Percentiles rank a stretch among this genome's conserved stretches.
These are phyloP conservation scores for Adansonia digitata DNA, from an alignment of 345 rosid genomes.

Conservation along the genomic window DNA sequence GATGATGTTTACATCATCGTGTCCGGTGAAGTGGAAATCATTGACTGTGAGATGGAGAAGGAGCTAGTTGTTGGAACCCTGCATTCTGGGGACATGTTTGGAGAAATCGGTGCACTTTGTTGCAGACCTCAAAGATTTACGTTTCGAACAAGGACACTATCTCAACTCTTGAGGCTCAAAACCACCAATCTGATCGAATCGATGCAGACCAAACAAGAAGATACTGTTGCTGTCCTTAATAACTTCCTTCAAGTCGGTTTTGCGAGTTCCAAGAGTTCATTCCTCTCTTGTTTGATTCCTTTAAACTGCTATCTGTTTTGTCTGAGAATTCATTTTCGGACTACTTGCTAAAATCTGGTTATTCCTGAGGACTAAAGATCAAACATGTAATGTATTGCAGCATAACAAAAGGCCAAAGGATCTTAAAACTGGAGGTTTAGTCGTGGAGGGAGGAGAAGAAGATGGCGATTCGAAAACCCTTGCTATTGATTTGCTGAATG, in stretches of 20 bases:
- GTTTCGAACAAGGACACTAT: constrained; percentile 65
- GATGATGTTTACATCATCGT: constrained; percentile 84
- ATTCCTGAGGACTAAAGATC: too few relatives aligned
- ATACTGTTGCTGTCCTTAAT: constrained; percentile 54
- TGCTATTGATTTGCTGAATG: constrained; percentile 46
- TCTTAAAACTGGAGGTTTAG: constrained; percentile 39
- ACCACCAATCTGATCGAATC: constrained; percentile 51
- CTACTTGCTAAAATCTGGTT: too few relatives aligned
- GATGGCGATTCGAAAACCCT: constrained; percentile 32
- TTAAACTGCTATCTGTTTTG: too few relatives aligned
- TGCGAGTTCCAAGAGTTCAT: background rate
- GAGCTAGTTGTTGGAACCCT: constrained; percentile 52
- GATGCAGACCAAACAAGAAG: constrained; percentile 61
- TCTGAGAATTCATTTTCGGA: too few relatives aligned
- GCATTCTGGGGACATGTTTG: constrained; percentile 68
- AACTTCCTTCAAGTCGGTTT: constrained; percentile 61
- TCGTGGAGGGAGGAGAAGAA: constrained; percentile 39
- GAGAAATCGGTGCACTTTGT: constrained; percentile 85
- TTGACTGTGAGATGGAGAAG: constrained; percentile 49
- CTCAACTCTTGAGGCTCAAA: constrained; percentile 73
- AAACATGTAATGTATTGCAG: constrained; percentile 25
- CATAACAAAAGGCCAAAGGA: constrained; percentile 56
- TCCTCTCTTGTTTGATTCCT: background rate
- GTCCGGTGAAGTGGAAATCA: constrained; percentile 76
- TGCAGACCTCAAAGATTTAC: constrained; percentile 65